Conservation (phyloP, 2,329 filamentous ascomycete species). For the Neonectria neomacrospora region DNA sequence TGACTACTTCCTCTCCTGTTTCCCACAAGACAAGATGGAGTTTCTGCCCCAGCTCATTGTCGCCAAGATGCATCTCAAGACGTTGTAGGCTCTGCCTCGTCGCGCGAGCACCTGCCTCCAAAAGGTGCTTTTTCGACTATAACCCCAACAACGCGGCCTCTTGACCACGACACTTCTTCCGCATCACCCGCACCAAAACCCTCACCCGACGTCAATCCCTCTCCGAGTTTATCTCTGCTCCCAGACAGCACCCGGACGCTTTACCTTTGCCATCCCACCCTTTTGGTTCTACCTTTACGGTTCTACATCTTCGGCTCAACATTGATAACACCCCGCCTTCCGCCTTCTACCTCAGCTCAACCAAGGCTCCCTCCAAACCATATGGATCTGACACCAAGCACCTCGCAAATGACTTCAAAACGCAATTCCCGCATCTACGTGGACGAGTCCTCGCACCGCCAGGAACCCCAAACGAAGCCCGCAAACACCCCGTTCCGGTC, state of each 20-base stretch:
- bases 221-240: constrained; percentile 22
- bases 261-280: constrained; percentile 1
- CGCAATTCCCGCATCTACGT: constrained; percentile 38
- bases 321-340: neutral
- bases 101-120: constrained; percentile 37
- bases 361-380: neutral
- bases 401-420: constrained; percentile 37
- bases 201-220: constrained; percentile 24
- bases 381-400: constrained; percentile 13
- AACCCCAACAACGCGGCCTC: constrained; percentile 20
- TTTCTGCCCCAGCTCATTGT: constrained; percentile 38
- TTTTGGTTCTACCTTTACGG: neutral
- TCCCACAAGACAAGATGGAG: constrained; percentile 34
- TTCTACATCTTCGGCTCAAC: constrained; percentile 6
- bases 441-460: constrained; percentile 31
- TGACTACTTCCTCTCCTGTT: constrained; percentile 40
- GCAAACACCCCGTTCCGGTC: constrained; percentile 41
- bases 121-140: constrained; percentile 35
- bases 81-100: constrained; percentile 39
- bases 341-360: neutral
- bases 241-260: constrained; percentile 13
- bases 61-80: constrained; percentile 43
- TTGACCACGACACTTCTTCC: constrained; percentile 17
- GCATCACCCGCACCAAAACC: constrained; percentile 15
- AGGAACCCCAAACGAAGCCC: constrained; percentile 26